phyloP scores from a whole-genome alignment of 257 asterid genomes.

The Paulownia fortunei region DNA sequence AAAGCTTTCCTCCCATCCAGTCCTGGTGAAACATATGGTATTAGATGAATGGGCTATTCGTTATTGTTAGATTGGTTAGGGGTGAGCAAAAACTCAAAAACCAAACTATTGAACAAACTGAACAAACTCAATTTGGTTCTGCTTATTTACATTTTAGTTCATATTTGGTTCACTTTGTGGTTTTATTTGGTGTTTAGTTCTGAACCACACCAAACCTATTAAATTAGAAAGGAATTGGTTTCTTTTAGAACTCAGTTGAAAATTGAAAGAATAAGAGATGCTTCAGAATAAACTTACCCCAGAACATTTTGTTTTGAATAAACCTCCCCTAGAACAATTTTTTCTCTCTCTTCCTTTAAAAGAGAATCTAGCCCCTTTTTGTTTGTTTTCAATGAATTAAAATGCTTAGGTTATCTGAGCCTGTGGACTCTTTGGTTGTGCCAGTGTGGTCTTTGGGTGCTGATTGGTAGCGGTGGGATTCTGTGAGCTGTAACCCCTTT shows the following conservation, averaged over 20 bases:
- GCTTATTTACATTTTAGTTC: background rate
- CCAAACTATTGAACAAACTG: background rate
- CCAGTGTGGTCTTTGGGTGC: no score
- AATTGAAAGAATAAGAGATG: background rate
- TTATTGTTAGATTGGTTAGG: background rate
- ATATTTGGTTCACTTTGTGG: background rate
- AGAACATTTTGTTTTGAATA: background rate
- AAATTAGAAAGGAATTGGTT: background rate
- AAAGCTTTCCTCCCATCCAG: background rate
- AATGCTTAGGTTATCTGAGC: background rate
- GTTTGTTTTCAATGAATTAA: background rate
- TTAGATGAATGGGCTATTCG: constrained; percentile 5
- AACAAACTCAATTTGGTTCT: background rate
- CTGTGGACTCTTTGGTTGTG: background rate
- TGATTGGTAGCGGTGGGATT: no score
- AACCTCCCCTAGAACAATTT: background rate
- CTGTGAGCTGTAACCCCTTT: no score
- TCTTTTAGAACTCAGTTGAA: background rate
- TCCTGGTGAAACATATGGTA: background rate
- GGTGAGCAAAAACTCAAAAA: background rate
- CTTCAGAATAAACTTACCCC: background rate
- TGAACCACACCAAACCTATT: background rate
- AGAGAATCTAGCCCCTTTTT: background rate
- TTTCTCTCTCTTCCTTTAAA: background rate
- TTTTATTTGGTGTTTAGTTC: background rate